These are phyloP conservation scores for Mycena citricolor DNA, from an alignment of 1,284 basidiomycete species.

Conservation along the genomic window DNA sequence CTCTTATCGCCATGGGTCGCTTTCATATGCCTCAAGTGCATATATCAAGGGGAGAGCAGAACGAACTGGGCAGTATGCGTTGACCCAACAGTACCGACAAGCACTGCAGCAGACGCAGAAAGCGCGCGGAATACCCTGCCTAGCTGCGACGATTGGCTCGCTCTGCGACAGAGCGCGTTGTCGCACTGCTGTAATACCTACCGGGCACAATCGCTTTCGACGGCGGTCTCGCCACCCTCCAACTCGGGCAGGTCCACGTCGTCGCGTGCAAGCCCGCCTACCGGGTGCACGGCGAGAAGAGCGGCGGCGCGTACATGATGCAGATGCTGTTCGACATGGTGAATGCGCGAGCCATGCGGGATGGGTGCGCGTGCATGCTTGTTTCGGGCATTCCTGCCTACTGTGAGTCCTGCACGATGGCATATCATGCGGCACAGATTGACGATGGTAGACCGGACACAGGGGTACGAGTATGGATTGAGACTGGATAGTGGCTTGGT, in stretches of 20 bases:
- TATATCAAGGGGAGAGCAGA: too few species aligned
- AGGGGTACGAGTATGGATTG: conserved; percentile 10
- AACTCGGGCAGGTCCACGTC: background rate
- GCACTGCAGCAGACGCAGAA: background rate
- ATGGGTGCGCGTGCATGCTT: conserved; percentile 4
- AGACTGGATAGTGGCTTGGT: conserved; percentile 6
- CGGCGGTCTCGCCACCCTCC: background rate
- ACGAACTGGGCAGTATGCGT: conserved; percentile 6
- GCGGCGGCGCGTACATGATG: conserved; percentile 3
- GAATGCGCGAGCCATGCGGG: background rate
- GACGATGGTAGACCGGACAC: conserved; percentile 11
- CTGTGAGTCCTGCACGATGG: background rate
- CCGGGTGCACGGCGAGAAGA: background rate
- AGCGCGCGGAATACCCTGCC: conserved; percentile 1
- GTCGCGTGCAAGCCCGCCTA: conserved; percentile 6
- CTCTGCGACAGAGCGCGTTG: background rate
- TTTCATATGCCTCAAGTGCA: too few species aligned
- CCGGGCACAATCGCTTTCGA: conserved; percentile 4
- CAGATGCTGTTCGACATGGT: conserved; percentile 6
- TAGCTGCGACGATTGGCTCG: background rate
- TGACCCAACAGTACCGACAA: background rate
- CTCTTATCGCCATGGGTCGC: too few species aligned
- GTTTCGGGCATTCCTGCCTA: conserved; percentile 1
- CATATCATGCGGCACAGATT: background rate
- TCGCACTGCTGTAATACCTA: conserved; percentile 6